Conservation (phyloP, 1,284 basidiomycete genomes). For the Entoloma clypeatum region DNA sequence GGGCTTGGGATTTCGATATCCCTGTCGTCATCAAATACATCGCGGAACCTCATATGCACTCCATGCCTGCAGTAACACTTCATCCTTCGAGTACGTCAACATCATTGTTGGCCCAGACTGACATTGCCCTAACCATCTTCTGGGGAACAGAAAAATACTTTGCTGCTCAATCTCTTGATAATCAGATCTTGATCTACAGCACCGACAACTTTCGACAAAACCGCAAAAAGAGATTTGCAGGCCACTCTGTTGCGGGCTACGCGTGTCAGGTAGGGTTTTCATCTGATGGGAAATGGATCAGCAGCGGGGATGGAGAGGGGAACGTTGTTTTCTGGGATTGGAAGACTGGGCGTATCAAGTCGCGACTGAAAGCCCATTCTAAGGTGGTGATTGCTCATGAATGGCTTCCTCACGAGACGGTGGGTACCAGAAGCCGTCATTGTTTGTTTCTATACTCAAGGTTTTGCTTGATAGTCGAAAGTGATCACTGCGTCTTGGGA, state of each 20-base stretch:
- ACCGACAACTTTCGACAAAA: constrained; percentile 98
- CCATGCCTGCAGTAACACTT: constrained; percentile 95
- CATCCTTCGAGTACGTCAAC: constrained; percentile 86
- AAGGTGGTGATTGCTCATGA: constrained; percentile 97
- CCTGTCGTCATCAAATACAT: constrained; percentile 99
- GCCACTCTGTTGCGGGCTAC: constrained; percentile 95
- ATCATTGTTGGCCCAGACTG: neutral
- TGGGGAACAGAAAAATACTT: constrained; percentile 82
- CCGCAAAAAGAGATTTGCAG: constrained; percentile 96
- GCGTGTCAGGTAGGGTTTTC: constrained; percentile 97
- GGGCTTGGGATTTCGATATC: constrained; percentile 98
- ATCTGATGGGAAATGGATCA: constrained; percentile 96
- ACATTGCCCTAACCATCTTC: constrained; percentile 5
- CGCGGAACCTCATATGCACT: constrained; percentile 99
- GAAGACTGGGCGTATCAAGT: constrained; percentile 95
- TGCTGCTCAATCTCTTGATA: constrained; percentile 96
- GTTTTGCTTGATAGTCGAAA: constrained; percentile 64
- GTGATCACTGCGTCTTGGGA: constrained; percentile 97
- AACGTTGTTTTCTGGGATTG: constrained; percentile 99
- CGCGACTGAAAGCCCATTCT: constrained; percentile 82
- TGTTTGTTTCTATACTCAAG: constrained; percentile 9
- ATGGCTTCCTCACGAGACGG: constrained; percentile 97
- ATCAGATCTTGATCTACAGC: constrained; percentile 96
- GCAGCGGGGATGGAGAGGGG: constrained; percentile 91
- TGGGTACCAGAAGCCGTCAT: constrained; percentile 41